Evolutionary conservation across 345 rosid genomes (phyloP).

Genomic region (Acer campestre): DNA sequence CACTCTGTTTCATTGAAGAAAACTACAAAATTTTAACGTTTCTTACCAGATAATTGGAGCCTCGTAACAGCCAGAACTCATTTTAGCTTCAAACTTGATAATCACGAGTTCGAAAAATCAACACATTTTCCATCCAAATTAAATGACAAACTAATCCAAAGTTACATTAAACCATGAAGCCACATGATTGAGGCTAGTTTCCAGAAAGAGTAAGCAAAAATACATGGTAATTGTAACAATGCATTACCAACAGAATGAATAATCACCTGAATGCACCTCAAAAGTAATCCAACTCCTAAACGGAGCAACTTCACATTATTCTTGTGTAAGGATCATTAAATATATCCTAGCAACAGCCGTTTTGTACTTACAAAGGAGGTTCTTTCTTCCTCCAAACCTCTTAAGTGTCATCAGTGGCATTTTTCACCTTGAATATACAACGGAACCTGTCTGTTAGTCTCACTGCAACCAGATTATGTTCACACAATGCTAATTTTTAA

Average conservation of each 20-base stretch:
- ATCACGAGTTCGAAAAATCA: not conserved
- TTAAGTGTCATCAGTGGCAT: conserved; percentile 35
- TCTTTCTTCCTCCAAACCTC: conserved; percentile 36
- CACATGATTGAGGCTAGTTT: conserved; percentile 6
- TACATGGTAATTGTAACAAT: conserved; percentile 16
- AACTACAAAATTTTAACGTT: too few species aligned
- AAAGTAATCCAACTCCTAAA: conserved; percentile 33
- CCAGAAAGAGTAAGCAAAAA: conserved; percentile 11
- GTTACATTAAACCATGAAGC: conserved; percentile 6
- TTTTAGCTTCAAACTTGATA: too few species aligned
- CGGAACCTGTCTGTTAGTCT: conserved; percentile 36
- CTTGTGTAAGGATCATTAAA: conserved; percentile 33
- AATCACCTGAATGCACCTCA: conserved; percentile 33
- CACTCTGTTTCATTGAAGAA: not conserved
- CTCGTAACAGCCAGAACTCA: too few species aligned
- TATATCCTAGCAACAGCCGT: conserved; percentile 39
- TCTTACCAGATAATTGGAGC: too few species aligned
- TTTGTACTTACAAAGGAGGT: conserved; percentile 53
- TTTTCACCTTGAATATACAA: conserved; percentile 43
- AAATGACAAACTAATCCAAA: conserved; percentile 2
- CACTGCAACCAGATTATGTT: conserved; percentile 31
- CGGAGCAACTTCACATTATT: conserved; percentile 42
- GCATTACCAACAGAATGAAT: conserved; percentile 26
- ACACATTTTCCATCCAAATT: not conserved
- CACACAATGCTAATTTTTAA: conserved; percentile 23